These are phyloP conservation scores for Paralagenidium karlingii DNA, from an alignment of 352 stramenopile genomes.

Conservation along the genomic window DNA sequence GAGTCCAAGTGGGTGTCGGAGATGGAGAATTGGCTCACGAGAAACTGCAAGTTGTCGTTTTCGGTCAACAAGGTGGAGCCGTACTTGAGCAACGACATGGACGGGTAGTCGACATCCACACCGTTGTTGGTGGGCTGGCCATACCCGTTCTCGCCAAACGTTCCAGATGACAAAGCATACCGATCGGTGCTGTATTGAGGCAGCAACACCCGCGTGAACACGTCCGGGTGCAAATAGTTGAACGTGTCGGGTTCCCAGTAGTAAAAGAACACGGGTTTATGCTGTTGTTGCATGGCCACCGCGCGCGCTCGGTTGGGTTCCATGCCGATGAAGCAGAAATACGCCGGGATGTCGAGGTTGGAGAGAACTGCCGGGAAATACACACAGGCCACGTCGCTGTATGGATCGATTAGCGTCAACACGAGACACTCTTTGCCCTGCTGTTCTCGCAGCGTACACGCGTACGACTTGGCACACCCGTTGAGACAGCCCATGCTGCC, in stretches of 20 bases:
- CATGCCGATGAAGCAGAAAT: slow-evolving; percentile 53
- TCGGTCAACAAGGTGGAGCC: neutral
- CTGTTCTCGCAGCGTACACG: slow-evolving; percentile 22
- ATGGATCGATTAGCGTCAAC: slow-evolving; percentile 26
- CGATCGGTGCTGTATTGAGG: slow-evolving; percentile 14
- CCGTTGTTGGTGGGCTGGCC: slow-evolving; percentile 25
- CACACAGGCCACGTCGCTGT: slow-evolving; percentile 15
- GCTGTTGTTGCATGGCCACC: slow-evolving; percentile 11
- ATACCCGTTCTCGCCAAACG: slow-evolving; percentile 37
- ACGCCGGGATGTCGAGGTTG: slow-evolving; percentile 36
- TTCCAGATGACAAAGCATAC: slow-evolving; percentile 14
- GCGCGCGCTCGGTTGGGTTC: too few relatives aligned
- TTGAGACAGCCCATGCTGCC: slow-evolving; percentile 25
- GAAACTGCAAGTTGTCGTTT: neutral
- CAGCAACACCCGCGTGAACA: slow-evolving; percentile 32
- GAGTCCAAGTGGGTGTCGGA: slow-evolving; percentile 22
- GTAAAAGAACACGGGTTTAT: slow-evolving; percentile 28
- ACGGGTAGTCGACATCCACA: slow-evolving; percentile 27
- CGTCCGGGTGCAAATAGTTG: slow-evolving; percentile 14
- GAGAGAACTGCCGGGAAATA: slow-evolving; percentile 28
- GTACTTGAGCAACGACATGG: slow-evolving; percentile 14
- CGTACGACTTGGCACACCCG: slow-evolving; percentile 22
- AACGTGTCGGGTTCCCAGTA: slow-evolving; percentile 40
- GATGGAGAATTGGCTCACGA: slow-evolving; percentile 11
- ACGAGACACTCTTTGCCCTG: slow-evolving; percentile 24